Conservation (phyloP, 148 eudicot genomes). For the Rhododendron ovatum region DNA sequence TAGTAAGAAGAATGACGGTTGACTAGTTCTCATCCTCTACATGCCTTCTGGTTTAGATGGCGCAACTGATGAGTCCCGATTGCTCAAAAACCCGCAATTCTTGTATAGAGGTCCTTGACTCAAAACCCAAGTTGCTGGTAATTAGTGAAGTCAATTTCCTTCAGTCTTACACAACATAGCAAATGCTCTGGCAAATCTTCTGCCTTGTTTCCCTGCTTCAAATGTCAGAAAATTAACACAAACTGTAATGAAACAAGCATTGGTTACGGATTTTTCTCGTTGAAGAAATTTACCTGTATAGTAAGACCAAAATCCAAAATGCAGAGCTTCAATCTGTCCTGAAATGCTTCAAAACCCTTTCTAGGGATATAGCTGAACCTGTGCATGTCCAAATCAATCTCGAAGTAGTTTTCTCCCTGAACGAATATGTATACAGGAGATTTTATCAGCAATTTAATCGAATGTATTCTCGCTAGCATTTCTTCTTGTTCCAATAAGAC, state of each 20-base stretch:
- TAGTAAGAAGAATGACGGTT: not conserved
- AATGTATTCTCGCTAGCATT: not conserved
- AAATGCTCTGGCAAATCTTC: slow-evolving; percentile 88
- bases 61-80: not conserved
- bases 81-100: not conserved
- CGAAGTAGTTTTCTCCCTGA: slow-evolving; percentile 89
- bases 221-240: not conserved
- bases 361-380: slow-evolving; percentile 84
- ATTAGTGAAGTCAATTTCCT: slow-evolving; percentile 63
- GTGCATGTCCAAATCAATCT: slow-evolving; percentile 91
- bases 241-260: not conserved
- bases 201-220: slow-evolving; percentile 73
- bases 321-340: slow-evolving; percentile 65
- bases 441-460: not conserved
- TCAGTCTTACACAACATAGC: slow-evolving; percentile 71
- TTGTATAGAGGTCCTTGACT: not conserved
- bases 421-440: not conserved
- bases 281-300: slow-evolving; percentile 55
- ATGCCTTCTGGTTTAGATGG: slow-evolving; percentile 1
- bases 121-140: slow-evolving; percentile 70
- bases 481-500: not conserved
- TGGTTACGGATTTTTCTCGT: not conserved
- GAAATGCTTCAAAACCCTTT: slow-evolving; percentile 83
- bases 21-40: not conserved
- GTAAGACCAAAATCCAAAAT: slow-evolving; percentile 87